A percentile compares a stretch with the other conserved stretches of the same genome.
phyloP scores from a whole-genome alignment of 2,329 filamentous ascomycete species.

The Monosporascus sp. region DNA sequence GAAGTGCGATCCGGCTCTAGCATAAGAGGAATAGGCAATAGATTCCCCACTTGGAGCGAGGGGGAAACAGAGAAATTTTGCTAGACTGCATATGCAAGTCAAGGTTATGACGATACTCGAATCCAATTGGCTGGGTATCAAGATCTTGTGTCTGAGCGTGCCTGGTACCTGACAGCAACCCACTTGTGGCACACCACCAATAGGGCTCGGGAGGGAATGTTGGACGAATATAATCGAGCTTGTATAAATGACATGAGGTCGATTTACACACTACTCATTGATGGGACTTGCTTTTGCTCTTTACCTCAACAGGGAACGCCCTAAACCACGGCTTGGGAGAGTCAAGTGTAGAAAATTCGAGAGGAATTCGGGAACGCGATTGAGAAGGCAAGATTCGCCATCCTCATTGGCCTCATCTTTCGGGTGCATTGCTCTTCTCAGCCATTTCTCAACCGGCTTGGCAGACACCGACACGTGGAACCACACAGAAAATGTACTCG shows the following conservation, averaged over 20 bases:
- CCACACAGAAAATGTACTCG: neutral
- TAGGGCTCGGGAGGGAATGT: constrained; percentile 1
- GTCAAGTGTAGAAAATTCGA: no score
- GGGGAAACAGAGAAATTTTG: constrained; percentile 7
- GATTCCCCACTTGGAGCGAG: constrained; percentile 7
- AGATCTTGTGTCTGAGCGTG: constrained; percentile 9
- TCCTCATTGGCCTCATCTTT: constrained; percentile 3
- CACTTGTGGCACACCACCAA: constrained; percentile 14
- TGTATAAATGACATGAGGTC: neutral
- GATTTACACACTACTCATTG: no score
- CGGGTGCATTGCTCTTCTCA: neutral
- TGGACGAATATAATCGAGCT: neutral
- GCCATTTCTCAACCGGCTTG: neutral
- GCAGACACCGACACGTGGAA: neutral
- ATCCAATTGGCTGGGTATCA: constrained; percentile 13
- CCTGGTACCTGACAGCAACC: constrained; percentile 21
- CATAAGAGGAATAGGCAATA: constrained; percentile 7
- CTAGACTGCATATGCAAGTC: constrained; percentile 11
- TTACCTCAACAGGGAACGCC: no score
- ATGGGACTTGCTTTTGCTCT: no score
- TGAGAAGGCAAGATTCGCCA: constrained; percentile 2
- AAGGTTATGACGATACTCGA: constrained; percentile 4
- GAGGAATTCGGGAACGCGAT: no score
- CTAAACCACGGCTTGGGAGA: no score
- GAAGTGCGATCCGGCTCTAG: neutral